A percentile compares a stretch with the other conserved stretches of the same genome.
Evolutionary conservation across 2,329 filamentous ascomycete genomes (phyloP).

Genomic region (Microdochium paspali): DNA sequence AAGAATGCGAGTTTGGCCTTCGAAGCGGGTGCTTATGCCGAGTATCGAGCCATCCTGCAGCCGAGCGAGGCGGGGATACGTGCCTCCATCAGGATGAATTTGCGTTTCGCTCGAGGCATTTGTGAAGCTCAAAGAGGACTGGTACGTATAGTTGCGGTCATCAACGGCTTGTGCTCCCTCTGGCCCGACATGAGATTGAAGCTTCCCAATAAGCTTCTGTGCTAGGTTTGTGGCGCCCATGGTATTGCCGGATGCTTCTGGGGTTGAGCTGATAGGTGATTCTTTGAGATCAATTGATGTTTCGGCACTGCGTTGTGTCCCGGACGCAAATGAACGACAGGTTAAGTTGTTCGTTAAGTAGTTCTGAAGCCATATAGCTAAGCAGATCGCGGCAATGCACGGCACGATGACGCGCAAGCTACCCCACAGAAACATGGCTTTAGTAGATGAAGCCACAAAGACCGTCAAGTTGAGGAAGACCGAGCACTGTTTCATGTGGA

Average conservation of each 20-base stretch:
- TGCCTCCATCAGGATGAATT: slow-evolving; percentile 24
- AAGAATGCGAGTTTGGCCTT: slow-evolving; percentile 25
- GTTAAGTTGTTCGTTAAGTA: not conserved
- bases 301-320: not conserved
- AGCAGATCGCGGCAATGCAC: not conserved
- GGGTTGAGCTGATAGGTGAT: not conserved
- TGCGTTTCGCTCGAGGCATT: not conserved
- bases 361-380: not conserved
- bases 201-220: not conserved
- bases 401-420: not conserved
- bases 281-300: not conserved
- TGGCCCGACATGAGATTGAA: not conserved
- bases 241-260: not conserved
- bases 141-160: not conserved
- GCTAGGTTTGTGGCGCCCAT: not conserved
- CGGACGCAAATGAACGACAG: not conserved
- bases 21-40: slow-evolving; percentile 30
- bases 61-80: slow-evolving; percentile 35
- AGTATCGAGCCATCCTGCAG: slow-evolving; percentile 35
- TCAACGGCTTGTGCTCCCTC: not conserved
- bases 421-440: not conserved
- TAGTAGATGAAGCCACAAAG: not conserved
- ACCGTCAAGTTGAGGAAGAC: not conserved
- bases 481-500: not conserved
- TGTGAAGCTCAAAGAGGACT: not conserved